Evolutionary conservation across 176 grass and related monocot species (phyloP).

Genomic region (Poa pratensis): DNA sequence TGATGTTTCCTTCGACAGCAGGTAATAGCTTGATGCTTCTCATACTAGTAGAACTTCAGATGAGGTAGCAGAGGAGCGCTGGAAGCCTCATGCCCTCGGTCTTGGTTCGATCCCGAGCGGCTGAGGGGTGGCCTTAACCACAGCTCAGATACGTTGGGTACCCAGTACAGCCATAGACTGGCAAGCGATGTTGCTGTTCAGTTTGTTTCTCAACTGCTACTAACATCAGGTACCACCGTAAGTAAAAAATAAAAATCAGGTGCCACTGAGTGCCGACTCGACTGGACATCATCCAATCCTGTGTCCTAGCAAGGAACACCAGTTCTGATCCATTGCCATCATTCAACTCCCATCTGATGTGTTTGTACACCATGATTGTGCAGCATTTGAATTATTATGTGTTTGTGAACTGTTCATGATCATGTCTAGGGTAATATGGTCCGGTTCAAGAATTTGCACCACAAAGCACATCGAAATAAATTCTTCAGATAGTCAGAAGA

Average conservation of each 20-base stretch:
- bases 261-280: background rate
- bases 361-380: background rate
- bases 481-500: conserved; percentile 4
- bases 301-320: background rate
- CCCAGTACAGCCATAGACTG: background rate
- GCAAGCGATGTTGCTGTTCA: background rate
- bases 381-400: background rate
- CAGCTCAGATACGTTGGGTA: background rate
- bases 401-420: background rate
- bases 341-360: background rate
- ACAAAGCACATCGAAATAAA: background rate
- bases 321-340: background rate
- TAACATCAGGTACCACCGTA: background rate
- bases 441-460: conserved; percentile 1
- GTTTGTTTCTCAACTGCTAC: background rate
- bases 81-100: background rate
- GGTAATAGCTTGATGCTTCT: no score
- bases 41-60: background rate
- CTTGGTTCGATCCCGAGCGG: background rate
- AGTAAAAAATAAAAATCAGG: no score
- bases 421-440: background rate
- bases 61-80: background rate
- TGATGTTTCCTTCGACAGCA: no score
- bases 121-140: background rate
- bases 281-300: conserved; percentile 6